These are phyloP conservation scores for Dactylellina leptospora DNA, from an alignment of 2,329 filamentous ascomycete species.

Conservation along the genomic window DNA sequence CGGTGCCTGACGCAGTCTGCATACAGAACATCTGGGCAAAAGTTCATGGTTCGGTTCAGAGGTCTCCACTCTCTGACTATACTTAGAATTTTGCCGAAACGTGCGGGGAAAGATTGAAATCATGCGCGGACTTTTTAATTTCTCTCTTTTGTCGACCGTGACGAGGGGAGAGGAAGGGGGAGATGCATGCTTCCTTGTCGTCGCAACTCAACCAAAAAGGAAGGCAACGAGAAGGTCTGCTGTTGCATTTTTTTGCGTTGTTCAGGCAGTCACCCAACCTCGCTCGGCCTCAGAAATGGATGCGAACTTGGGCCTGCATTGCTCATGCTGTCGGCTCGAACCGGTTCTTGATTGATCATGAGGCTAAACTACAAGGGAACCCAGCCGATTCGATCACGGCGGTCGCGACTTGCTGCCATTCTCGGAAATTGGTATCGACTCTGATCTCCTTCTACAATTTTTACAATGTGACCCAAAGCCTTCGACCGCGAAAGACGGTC, in stretches of 20 bases:
- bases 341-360: no score
- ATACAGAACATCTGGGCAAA: not conserved
- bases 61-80: not conserved
- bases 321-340: no score
- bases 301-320: no score
- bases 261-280: not conserved
- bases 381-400: not conserved
- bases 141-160: not conserved
- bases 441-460: no score
- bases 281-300: not conserved
- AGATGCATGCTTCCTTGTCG: not conserved
- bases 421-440: no score
- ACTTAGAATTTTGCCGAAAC: slow-evolving; percentile 10
- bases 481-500: no score
- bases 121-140: slow-evolving; percentile 2
- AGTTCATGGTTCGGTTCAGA: not conserved
- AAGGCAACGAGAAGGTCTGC: slow-evolving; percentile 11
- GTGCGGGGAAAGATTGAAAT: not conserved
- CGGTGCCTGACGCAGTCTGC: not conserved
- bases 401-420: not conserved
- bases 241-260: slow-evolving; percentile 13
- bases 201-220: slow-evolving; percentile 3
- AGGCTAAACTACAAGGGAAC: not conserved
- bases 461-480: no score
- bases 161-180: not conserved